Evolutionary conservation across 1,284 basidiomycete species (phyloP), one percentile per base, ranked within the genome.

Genomic region (Puccinia hordei): DNA sequence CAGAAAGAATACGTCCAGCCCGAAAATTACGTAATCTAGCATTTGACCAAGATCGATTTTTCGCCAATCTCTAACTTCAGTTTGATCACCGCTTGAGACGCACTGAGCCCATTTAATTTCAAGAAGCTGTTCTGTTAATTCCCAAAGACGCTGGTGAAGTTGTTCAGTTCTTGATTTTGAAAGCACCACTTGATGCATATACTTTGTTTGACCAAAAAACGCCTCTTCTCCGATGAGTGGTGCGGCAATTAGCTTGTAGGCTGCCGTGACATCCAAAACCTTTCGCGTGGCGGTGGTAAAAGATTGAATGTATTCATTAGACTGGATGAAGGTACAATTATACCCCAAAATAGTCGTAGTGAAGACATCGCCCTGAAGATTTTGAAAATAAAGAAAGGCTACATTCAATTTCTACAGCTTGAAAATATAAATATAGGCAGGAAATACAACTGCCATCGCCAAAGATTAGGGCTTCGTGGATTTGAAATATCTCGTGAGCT

Each of bases 321-420:
- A 80, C 41, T 80, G 78, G 33, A 80, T 80, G 41, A 80, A 80
- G 49, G 78, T 73, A 51, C 78, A 80, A 41, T 61, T 38, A 30
- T 80, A 80, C 27, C 78, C 78, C 24, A 80, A 49, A 49, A 80
- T 80, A 22, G 78, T 80, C 12, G 78, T 80, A 15, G 78, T 80
- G 24, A 80, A 80, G 17, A 66, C 78, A 73, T 80, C 41, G 19
- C 78, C 78, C 78, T 80, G 71, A 24, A 24, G 13, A 35, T 51
- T 35, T 13, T 19, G n/a, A 41, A 55, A 78, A 15, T 2, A 8
- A 33, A 68, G 5, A 44, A 0, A 57, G 24, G 68, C 38, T n/a
- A n/a, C n/a, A 69, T 35, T 57, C 10, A 79, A 35, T 8, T 57
- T 55, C n/a, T 61, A 22, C 24, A 61, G 13, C 33, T 71, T 61